These are phyloP conservation scores for Pneumocystis murina DNA, from an alignment of 1,139 yeast species.

Conservation along the genomic window DNA sequence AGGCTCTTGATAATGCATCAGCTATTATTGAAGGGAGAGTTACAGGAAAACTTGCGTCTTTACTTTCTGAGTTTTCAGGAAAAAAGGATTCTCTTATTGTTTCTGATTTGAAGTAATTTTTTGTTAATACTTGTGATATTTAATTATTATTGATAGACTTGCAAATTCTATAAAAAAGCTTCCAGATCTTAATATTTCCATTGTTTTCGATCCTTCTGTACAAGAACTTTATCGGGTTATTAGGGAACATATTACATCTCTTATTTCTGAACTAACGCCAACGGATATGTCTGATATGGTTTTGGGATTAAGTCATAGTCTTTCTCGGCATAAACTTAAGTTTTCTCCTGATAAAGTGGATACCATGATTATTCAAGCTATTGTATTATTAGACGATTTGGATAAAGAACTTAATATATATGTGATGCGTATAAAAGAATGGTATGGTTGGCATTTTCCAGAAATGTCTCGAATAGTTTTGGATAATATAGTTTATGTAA, in stretches of 20 bases:
- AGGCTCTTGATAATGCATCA: constrained; percentile 90
- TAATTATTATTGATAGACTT: background rate
- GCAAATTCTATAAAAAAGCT: constrained; percentile 93
- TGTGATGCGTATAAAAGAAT: constrained; percentile 97
- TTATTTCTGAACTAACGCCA: constrained; percentile 84
- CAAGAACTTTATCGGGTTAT: constrained; percentile 90
- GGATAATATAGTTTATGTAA: constrained; percentile 81
- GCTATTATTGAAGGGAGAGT: constrained; percentile 89
- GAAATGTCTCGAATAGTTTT: constrained; percentile 91
- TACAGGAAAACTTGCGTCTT: constrained; percentile 59
- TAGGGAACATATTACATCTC: constrained; percentile 82
- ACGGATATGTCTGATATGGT: constrained; percentile 84
- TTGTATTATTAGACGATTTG: constrained; percentile 87
- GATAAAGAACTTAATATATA: constrained; percentile 95
- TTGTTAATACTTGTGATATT: background rate
- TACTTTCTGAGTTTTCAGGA: constrained; percentile 59
- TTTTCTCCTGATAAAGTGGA: constrained; percentile 96
- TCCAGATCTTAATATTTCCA: constrained; percentile 65
- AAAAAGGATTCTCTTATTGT: constrained; percentile 74
- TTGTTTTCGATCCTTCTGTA: constrained; percentile 88
- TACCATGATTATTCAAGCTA: constrained; percentile 96
- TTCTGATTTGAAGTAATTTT: constrained; percentile 68
- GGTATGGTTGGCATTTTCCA: constrained; percentile 99
- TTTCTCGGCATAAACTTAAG: constrained; percentile 97
- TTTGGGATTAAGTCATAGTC: constrained; percentile 95